Evolutionary conservation across 2,329 filamentous ascomycete genomes (phyloP), one percentile per base, ranked within the genome.

Genomic region (Cytospora chrysosperma): DNA sequence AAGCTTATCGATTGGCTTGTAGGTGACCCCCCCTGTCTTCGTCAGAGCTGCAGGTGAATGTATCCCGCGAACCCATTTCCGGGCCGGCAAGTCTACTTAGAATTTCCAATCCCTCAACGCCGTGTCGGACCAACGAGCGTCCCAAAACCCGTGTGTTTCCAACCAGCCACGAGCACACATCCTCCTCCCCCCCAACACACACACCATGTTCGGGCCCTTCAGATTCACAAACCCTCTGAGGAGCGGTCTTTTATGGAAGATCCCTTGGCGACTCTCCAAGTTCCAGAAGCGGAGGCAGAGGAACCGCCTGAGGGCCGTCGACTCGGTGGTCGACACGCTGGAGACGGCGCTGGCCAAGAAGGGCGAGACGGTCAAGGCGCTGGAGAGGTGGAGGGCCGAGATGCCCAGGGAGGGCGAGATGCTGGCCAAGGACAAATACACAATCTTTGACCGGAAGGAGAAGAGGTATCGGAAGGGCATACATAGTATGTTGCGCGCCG

Each of bases 341-440:
- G 91, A 92, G 73, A 84, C 81, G 52, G 93, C 94, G 21, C 84
- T 98, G 60, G 82, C 86, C 59, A 90, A 88, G 76, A 82, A 90
- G 75, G 88, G 90, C 63, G 82, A 88, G 72, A 85, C 88, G 65
- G 85, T 88, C 54, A 92, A 92, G 78, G 84, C 91, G 60, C 82
- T 99, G 64, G 90, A 96, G 76, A 81, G 88, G 73, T 99, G 95
- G 95, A 97, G 95, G 82, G 83, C 84, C 43, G 92, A 97, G 78
- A 99, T 99, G 95, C 95, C 95, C 26, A 90, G 87, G 28, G 95
- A 99, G 83, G 85, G 87, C 72, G 93, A 98, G 82, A 99, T 99
- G 95, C 75, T 96, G 75, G 90, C 95, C 54, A 90, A 87, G 78
- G 95, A 99, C 80, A 99, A 99, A 80, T 99, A 99, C 80, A 97